Evolutionary conservation across 148 eudicot species (phyloP), one percentile per base, ranked within the genome.

Genomic region (Cornus suecica): DNA sequence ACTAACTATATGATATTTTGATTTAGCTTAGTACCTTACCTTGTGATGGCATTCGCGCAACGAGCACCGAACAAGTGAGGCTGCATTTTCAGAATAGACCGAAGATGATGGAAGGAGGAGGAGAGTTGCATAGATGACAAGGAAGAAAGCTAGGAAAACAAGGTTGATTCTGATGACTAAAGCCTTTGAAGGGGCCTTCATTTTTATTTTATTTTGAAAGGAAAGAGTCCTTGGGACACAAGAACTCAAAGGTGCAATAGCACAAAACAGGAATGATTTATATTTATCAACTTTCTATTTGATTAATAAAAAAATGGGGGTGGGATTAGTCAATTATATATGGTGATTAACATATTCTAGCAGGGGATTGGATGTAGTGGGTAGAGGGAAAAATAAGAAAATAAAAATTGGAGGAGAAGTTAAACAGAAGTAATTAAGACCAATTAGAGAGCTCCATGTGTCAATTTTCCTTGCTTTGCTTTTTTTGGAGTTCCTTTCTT

Each of bases 11-110:
- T n/a, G n/a, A 37, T 37, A 10, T 37, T 32, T 37, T 37, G 9
- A 18, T 58, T 58, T 1, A 69, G 87, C 97, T 91, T 90, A 37
- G 42, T 37, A 95, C 97, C 95, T 94, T 86, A 94, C 98, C 99
- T 92, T 88, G 92, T 81, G 97, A 82, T 86, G 92, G 75, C 97
- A 92, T 23, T 82, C 87, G 61, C 86, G 90, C 65, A 88, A 74
- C 0, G 97, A 85, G 75, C 99, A 94, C 67, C 87, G 65, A 42
- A 89, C 79, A 3, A 85, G 67, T 10, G 83, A 71, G 1, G 85
- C 73, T 0, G 87, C 81, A 29, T 71, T 78, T 4, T 81, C 76
- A n/a, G 83, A 84, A 76, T 88, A 88, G 25, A 75, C 10, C 7
- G 87, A 83, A 10, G 86, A 56, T 20, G 90, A 81, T 20, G 91